phyloP scores from a whole-genome alignment of 2,329 filamentous ascomycete genomes.

The Fusarium buharicum region DNA sequence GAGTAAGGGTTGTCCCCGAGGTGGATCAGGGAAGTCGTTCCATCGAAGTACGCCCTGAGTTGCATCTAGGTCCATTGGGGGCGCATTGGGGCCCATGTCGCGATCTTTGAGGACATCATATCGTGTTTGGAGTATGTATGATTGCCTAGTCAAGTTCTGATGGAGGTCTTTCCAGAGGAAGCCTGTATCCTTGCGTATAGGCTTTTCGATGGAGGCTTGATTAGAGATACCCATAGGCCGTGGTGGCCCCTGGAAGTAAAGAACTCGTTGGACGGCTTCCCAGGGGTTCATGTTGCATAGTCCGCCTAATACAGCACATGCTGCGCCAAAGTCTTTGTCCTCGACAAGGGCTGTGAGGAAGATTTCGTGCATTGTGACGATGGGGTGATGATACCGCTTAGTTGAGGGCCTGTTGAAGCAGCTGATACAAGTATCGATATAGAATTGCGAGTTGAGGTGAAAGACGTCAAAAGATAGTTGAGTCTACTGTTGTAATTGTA shows the following conservation, averaged over 20 bases:
- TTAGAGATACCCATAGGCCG: slow-evolving; percentile 59
- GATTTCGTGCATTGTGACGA: slow-evolving; percentile 60
- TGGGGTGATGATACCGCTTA: neutral
- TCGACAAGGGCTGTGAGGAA: slow-evolving; percentile 66
- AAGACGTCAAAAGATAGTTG: neutral
- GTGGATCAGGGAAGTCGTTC: slow-evolving; percentile 70
- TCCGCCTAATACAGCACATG: slow-evolving; percentile 65
- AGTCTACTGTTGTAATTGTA: neutral
- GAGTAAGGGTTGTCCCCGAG: slow-evolving; percentile 57
- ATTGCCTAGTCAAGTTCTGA: slow-evolving; percentile 65
- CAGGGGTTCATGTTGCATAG: slow-evolving; percentile 66
- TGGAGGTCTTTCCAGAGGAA: slow-evolving; percentile 65
- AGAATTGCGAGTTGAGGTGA: no score
- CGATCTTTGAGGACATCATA: slow-evolving; percentile 63
- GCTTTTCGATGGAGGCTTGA: slow-evolving; percentile 53
- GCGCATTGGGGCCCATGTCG: slow-evolving; percentile 56
- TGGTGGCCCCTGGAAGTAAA: slow-evolving; percentile 63
- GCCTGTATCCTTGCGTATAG: slow-evolving; percentile 51
- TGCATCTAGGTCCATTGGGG: slow-evolving; percentile 54
- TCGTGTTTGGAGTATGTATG: slow-evolving; percentile 65
- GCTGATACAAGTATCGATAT: neutral
- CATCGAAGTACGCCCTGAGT: slow-evolving; percentile 63
- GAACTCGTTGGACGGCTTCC: slow-evolving; percentile 60
- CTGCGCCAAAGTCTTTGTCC: slow-evolving; percentile 60
- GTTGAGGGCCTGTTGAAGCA: neutral